These are phyloP conservation scores for Lyophyllum atratum DNA, from an alignment of 768 basidiomycete genomes.

Conservation along the genomic window DNA sequence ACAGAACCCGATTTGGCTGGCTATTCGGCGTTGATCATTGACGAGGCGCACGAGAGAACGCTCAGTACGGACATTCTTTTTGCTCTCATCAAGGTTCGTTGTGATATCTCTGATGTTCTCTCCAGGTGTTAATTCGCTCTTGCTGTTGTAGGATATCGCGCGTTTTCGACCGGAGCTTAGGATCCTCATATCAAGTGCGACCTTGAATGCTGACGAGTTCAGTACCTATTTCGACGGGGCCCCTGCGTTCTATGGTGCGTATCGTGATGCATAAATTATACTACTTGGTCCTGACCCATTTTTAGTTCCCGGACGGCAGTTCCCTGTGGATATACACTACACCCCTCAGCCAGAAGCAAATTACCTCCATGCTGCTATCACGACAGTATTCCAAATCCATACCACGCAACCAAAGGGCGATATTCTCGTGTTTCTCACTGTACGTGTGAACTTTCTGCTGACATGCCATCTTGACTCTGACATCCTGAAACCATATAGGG, in stretches of 20 bases:
- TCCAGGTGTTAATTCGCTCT: conserved; percentile 27
- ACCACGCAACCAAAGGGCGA: conserved; percentile 98
- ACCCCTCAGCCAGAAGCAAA: conserved; percentile 99
- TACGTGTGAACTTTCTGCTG: conserved; percentile 31
- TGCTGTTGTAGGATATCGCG: conserved; percentile 80
- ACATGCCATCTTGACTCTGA: not conserved
- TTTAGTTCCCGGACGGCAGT: conserved; percentile 92
- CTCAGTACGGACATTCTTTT: conserved; percentile 98
- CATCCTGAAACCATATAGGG: conserved; percentile 55
- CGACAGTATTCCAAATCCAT: conserved; percentile 98
- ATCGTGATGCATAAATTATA: not conserved
- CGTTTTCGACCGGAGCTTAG: conserved; percentile 94
- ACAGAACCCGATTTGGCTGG: conserved; percentile 97
- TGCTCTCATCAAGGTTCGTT: conserved; percentile 94
- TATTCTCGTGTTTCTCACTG: conserved; percentile 96
- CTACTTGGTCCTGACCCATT: conserved; percentile 5
- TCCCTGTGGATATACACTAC: conserved; percentile 98
- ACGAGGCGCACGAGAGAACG: conserved; percentile 98
- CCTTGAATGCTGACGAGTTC: conserved; percentile 97
- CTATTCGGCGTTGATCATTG: conserved; percentile 94
- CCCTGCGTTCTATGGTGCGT: conserved; percentile 88
- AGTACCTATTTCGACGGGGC: conserved; percentile 97
- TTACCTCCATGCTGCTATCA: conserved; percentile 97
- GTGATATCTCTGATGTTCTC: conserved; percentile 18
- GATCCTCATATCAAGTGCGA: conserved; percentile 93